Evolutionary conservation across 305 asterid genomes (phyloP).

Genomic region (Fraxinus paxiana): DNA sequence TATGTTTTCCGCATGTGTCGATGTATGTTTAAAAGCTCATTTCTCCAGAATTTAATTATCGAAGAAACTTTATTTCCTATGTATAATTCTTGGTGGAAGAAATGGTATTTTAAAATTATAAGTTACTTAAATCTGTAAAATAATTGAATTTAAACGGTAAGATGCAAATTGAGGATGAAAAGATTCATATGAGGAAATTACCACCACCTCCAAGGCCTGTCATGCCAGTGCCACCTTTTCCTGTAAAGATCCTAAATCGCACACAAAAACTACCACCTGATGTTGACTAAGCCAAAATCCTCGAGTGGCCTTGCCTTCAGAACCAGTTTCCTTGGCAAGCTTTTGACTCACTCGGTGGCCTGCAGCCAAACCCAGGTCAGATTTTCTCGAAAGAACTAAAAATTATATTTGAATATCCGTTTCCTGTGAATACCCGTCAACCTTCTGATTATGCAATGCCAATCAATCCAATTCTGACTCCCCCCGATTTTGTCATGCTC

Average conservation of each 20-base stretch:
- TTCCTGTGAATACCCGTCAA: neutral
- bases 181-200: neutral
- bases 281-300: slow-evolving; percentile 44
- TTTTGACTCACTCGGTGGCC: slow-evolving; percentile 51
- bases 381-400: slow-evolving; percentile 28
- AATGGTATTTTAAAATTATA: neutral
- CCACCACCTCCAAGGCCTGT: neutral
- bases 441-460: slow-evolving; percentile 40
- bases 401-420: neutral
- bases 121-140: neutral
- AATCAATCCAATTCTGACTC: slow-evolving; percentile 40
- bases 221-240: slow-evolving; percentile 22
- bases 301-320: slow-evolving; percentile 51
- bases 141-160: neutral
- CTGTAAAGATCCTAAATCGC: slow-evolving; percentile 51
- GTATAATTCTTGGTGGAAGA: neutral
- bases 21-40: neutral
- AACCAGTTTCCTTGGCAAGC: slow-evolving; percentile 62
- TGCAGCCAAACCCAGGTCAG: slow-evolving; percentile 53
- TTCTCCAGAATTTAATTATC: neutral
- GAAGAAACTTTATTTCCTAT: neutral
- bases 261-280: slow-evolving; percentile 56
- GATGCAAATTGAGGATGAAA: neutral
- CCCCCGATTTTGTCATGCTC: slow-evolving; percentile 57
- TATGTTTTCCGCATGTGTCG: neutral